A percentile compares a stretch with the other conserved stretches of the same genome.
phyloP scores from a whole-genome alignment of 2,329 filamentous ascomycete species.

The Mollisiaceae sp. region DNA sequence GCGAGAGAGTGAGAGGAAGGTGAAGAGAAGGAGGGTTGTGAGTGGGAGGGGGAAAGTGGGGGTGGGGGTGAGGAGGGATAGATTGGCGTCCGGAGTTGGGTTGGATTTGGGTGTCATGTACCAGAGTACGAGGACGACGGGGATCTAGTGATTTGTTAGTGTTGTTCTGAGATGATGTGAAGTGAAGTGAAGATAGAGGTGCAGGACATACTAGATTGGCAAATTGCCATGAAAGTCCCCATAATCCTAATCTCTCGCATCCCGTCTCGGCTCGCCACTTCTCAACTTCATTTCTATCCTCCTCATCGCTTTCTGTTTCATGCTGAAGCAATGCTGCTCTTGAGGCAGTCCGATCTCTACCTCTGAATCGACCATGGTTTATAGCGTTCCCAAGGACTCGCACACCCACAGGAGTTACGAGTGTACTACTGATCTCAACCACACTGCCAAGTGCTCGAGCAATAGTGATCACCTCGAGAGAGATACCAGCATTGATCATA shows the following conservation, averaged over 20 bases:
- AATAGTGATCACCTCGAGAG: constrained; percentile 51
- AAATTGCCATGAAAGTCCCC: constrained; percentile 50
- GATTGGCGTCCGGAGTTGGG: constrained; percentile 28
- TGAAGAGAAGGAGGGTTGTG: constrained; percentile 46
- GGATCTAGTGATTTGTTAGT: constrained; percentile 36
- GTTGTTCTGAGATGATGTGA: neutral
- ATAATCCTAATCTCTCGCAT: constrained; percentile 48
- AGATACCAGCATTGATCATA: constrained; percentile 55
- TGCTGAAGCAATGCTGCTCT: constrained; percentile 20
- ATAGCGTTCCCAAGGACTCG: constrained; percentile 42
- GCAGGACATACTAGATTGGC: constrained; percentile 44
- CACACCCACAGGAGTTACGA: constrained; percentile 56
- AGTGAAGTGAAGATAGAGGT: neutral
- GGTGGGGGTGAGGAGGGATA: constrained; percentile 22
- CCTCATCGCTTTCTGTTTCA: constrained; percentile 22
- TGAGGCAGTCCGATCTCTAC: constrained; percentile 32
- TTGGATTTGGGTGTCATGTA: constrained; percentile 32
- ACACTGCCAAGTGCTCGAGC: constrained; percentile 53
- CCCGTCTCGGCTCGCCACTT: constrained; percentile 38
- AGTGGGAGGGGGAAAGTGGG: constrained; percentile 29
- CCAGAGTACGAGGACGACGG: constrained; percentile 45
- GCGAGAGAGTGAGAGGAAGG: constrained; percentile 49
- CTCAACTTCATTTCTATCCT: constrained; percentile 19
- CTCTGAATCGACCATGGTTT: constrained; percentile 39
- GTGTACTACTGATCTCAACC: constrained; percentile 59